Evolutionary conservation across 2,329 filamentous ascomycete genomes (phyloP), one percentile per base, ranked within the genome.

Genomic region (Paecilomyces dactylethromorphus): DNA sequence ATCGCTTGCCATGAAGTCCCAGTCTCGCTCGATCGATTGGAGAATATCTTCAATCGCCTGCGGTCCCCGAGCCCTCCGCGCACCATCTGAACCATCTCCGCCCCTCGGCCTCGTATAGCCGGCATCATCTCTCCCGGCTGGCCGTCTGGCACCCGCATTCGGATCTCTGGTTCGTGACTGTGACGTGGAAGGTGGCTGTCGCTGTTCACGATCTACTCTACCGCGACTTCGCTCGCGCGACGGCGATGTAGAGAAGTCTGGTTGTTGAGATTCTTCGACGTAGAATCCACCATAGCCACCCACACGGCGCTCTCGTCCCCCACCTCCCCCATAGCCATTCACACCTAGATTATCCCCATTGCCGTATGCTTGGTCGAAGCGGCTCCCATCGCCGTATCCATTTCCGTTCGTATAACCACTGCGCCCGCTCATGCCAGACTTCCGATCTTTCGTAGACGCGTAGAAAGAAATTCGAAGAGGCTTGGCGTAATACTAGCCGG

Each of bases 1-100:
- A 62, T 88, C 88, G 66, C 89, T 84, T 63, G 90, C 91, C 89
- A 99, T 94, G 65, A 92, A 89, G 51, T 90, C 88, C 93, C 94
- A 99, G 70, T 96, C 91, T 59, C 84, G 79, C 71, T 92, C 87
- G 69, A 99, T 96, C 65, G 90, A 87, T 64, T 91, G 87, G 54
- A 97, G 81, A 1, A 96, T 80, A 62, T 84, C 83, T 69, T 76
- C 73, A 55, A 76, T 69, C 32, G 70, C 69, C 56, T 73, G 72
- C 31, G 71, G 55, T n/a, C 69, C 71, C 49, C 64, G 63, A 7
- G 59, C 55, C 29, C 57, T 64, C 56, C 60, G 59, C 10, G 11
- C 58, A n/a, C 56, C 62, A 56, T 64, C 65, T 10, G 65, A 59
- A 13, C 60, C 59, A 60, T 61, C 62, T 51, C 63, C 61, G 52